Conservation (phyloP, 2,329 filamentous ascomycete species). For the Pseudofabraea citricarpa region DNA sequence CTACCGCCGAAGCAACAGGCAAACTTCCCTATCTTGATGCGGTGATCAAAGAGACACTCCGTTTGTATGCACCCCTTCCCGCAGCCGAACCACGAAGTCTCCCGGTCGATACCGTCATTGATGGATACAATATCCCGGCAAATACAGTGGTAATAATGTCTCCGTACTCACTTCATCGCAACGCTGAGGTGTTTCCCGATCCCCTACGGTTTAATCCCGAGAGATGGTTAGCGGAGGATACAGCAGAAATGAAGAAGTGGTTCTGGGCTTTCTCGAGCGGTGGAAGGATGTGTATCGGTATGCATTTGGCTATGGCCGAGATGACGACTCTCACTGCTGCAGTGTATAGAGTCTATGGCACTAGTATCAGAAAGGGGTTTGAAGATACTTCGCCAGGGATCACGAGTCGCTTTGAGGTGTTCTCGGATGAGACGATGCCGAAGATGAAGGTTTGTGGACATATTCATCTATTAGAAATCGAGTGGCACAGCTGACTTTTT, state of each 20-base stretch:
- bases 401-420: conserved; percentile 36
- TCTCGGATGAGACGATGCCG: conserved; percentile 29
- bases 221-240: conserved; percentile 42
- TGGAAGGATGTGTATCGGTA: conserved; percentile 61
- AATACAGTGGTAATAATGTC: conserved; percentile 45
- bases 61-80: conserved; percentile 46
- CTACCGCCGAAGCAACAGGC: conserved; percentile 31
- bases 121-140: conserved; percentile 37
- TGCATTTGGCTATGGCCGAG: conserved; percentile 42
- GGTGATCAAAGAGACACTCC: conserved; percentile 44
- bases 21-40: conserved; percentile 40
- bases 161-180: conserved; percentile 48
- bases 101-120: conserved; percentile 29
- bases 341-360: conserved; percentile 39
- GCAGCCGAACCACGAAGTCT: conserved; percentile 43
- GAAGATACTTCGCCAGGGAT: conserved; percentile 32
- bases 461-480: background rate
- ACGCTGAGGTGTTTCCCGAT: conserved; percentile 41
- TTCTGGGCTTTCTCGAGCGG: conserved; percentile 66
- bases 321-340: conserved; percentile 42
- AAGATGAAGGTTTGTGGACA: conserved; percentile 10
- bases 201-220: conserved; percentile 43
- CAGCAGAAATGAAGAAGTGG: conserved; percentile 36
- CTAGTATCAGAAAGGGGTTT: conserved; percentile 24
- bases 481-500: background rate